Conservation (phyloP, 768 basidiomycete species). For the Thelephora ganbajun region DNA sequence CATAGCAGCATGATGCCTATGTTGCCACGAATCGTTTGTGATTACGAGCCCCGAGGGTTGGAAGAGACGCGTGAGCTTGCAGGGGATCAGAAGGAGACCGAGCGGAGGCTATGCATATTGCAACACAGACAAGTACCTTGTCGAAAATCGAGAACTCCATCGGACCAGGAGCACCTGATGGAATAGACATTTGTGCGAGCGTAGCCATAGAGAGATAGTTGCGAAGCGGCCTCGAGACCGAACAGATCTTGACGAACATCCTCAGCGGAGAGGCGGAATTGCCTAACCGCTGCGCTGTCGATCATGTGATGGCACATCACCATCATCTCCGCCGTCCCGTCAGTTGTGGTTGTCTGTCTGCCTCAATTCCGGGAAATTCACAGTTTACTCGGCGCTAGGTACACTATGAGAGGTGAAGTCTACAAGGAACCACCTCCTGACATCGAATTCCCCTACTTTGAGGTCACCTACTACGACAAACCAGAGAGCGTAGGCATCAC, state of each 20-base stretch:
- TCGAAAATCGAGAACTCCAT: conserved; percentile 46
- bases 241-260: neutral
- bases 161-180: conserved; percentile 25
- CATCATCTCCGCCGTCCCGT: neutral
- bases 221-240: neutral
- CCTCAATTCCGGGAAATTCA: neutral
- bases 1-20: conserved; percentile 79
- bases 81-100: neutral
- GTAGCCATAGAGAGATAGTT: conserved; percentile 14
- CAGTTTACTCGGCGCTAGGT: neutral
- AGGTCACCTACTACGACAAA: too few relatives aligned
- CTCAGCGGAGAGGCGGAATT: neutral
- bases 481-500: too few relatives aligned
- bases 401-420: too few relatives aligned
- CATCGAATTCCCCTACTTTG: too few relatives aligned
- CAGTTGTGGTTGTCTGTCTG: neutral
- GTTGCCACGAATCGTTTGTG: conserved; percentile 74
- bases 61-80: conserved; percentile 48
- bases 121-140: conserved; percentile 29
- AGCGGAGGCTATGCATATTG: conserved; percentile 1
- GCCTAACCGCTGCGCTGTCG: neutral
- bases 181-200: conserved; percentile 2
- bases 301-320: neutral
- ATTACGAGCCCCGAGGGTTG: conserved; percentile 51
- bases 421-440: too few relatives aligned